Evolutionary conservation across 2,329 filamentous ascomycete species (phyloP).

Genomic region (Ophidiomyces ophidiicola): DNA sequence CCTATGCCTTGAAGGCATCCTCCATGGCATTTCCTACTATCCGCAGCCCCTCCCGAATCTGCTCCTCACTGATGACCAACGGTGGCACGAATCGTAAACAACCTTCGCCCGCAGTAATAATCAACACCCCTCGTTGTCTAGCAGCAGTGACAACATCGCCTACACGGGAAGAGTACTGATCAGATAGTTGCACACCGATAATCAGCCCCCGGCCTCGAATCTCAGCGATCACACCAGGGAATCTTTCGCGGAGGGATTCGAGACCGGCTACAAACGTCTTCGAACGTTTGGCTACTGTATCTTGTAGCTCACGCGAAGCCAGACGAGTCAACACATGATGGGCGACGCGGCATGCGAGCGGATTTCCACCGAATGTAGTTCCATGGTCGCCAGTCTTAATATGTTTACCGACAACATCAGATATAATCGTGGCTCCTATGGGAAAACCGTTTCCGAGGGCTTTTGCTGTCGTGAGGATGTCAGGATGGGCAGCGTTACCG

Average conservation of each 20-base stretch:
- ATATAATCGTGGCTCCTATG: constrained; percentile 68
- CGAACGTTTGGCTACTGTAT: constrained; percentile 56
- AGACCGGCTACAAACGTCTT: constrained; percentile 48
- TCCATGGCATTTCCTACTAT: constrained; percentile 60
- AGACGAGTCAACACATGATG: constrained; percentile 75
- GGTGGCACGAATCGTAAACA: constrained; percentile 86
- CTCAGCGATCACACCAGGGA: constrained; percentile 63
- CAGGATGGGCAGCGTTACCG: constrained; percentile 60
- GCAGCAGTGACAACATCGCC: constrained; percentile 64
- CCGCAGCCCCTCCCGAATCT: constrained; percentile 65
- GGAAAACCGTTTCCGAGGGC: constrained; percentile 94
- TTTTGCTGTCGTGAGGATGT: constrained; percentile 89
- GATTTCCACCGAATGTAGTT: constrained; percentile 89
- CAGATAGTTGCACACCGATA: constrained; percentile 68
- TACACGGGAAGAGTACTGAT: constrained; percentile 46
- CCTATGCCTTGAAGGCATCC: constrained; percentile 35
- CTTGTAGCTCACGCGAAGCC: constrained; percentile 56
- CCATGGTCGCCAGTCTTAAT: constrained; percentile 73
- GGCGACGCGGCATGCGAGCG: constrained; percentile 69
- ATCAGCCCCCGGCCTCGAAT: constrained; percentile 75
- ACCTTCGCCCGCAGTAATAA: constrained; percentile 89
- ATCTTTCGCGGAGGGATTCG: constrained; percentile 44
- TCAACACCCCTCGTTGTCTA: constrained; percentile 69
- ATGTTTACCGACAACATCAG: constrained; percentile 52
- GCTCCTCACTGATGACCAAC: constrained; percentile 62